Conservation (phyloP, 306 rosid genomes). For the Crataegus laevigata region DNA sequence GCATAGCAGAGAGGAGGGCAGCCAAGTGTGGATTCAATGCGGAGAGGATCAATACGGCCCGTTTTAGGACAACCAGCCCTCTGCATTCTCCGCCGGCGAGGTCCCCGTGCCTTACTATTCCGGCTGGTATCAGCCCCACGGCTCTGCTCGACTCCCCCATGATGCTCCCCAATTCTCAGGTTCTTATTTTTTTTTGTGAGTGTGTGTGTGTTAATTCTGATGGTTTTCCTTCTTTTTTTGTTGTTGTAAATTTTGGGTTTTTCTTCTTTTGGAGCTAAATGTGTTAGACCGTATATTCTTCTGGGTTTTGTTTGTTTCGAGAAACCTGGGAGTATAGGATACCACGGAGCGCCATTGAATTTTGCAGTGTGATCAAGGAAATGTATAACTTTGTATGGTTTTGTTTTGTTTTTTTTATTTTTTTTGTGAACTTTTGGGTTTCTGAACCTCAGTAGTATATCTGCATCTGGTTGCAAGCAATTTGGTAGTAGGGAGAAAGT, state of each 20-base stretch:
- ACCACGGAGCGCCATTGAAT: neutral
- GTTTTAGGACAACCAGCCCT: constrained; percentile 29
- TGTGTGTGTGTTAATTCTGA: neutral
- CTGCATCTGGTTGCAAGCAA: neutral
- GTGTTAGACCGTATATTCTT: neutral
- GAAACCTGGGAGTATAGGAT: neutral
- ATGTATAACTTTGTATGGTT: neutral
- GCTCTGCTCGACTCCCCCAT: constrained; percentile 69
- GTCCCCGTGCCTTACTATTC: constrained; percentile 57
- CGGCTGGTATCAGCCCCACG: constrained; percentile 65
- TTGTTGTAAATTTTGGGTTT: neutral
- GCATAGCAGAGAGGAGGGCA: constrained; percentile 65
- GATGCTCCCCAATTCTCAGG: constrained; percentile 71
- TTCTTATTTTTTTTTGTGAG: neutral
- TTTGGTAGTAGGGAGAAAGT: neutral
- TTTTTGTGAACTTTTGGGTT: neutral
- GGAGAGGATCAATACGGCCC: constrained; percentile 41
- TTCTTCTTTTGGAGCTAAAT: neutral
- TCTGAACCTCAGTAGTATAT: too few species aligned
- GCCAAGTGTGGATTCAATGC: constrained; percentile 52
- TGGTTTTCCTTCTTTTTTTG: neutral
- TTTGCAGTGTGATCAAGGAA: neutral
- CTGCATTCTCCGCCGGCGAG: constrained; percentile 20
- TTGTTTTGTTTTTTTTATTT: too few species aligned
- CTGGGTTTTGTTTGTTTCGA: neutral